Percentiles rank a stretch among this genome's conserved stretches.
Evolutionary conservation across 2,329 filamentous ascomycete genomes (phyloP).

Genomic region (Zymoseptoria passerinii): DNA sequence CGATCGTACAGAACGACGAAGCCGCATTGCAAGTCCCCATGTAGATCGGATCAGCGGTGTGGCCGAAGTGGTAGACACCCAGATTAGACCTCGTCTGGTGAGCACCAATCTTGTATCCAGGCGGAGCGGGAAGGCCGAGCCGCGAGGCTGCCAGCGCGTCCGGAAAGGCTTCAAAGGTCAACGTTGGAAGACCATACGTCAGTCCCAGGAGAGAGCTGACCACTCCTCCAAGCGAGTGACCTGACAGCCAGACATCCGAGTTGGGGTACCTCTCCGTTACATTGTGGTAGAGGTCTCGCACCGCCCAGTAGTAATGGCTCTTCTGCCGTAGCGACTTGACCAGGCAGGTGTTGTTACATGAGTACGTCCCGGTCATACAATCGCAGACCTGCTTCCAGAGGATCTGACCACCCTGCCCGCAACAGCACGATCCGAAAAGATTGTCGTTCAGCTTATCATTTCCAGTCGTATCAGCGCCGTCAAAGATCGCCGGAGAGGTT

Average conservation of each 20-base stretch:
- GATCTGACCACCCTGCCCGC: constrained; percentile 83
- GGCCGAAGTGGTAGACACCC: constrained; percentile 82
- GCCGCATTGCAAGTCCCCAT: constrained; percentile 90
- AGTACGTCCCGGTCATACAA: constrained; percentile 78
- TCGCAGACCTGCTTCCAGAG: constrained; percentile 90
- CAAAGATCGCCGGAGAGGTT: constrained; percentile 66
- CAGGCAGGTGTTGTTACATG: constrained; percentile 88
- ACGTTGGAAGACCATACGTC: constrained; percentile 81
- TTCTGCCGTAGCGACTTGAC: constrained; percentile 65
- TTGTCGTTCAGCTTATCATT: constrained; percentile 99
- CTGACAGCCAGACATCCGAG: constrained; percentile 78
- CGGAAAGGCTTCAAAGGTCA: constrained; percentile 88
- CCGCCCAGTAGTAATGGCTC: constrained; percentile 84
- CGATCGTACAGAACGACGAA: constrained; percentile 80
- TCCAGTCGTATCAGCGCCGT: constrained; percentile 92
- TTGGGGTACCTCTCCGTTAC: constrained; percentile 81
- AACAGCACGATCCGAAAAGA: constrained; percentile 95
- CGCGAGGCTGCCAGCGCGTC: constrained; percentile 80
- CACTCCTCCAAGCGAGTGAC: constrained; percentile 86
- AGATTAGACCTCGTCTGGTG: constrained; percentile 64
- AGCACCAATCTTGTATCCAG: constrained; percentile 61
- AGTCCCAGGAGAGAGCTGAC: constrained; percentile 81
- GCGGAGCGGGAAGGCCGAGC: constrained; percentile 77
- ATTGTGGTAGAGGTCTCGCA: constrained; percentile 83
- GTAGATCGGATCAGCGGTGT: constrained; percentile 90